Evolutionary conservation across 192 early-diverging fungal species (phyloP).

Genomic region (Entomortierella lignicola): DNA sequence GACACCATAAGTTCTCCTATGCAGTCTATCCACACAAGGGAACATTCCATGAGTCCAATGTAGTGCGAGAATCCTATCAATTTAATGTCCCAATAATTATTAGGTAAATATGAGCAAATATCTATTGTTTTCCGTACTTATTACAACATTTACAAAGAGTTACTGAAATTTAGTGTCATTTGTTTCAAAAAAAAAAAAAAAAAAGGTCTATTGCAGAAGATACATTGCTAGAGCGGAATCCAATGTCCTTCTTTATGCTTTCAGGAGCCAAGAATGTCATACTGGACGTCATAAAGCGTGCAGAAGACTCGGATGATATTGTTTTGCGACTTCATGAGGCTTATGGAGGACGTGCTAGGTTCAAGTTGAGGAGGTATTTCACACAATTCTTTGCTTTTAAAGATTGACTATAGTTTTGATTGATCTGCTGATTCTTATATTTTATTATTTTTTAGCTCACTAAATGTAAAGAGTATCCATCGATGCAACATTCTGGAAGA

Average conservation of each 20-base stretch:
- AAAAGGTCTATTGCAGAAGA: conserved; percentile 27
- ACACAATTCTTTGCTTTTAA: conserved; percentile 7
- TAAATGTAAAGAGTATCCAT: conserved; percentile 61
- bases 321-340: conserved; percentile 92
- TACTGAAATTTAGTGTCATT: too few relatives aligned
- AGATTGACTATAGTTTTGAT: too few relatives aligned
- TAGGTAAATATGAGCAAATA: conserved; percentile 36
- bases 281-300: conserved; percentile 91
- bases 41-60: conserved; percentile 82
- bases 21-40: conserved; percentile 91
- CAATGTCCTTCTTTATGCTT: conserved; percentile 55
- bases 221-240: neutral
- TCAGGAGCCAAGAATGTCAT: conserved; percentile 78
- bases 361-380: conserved; percentile 63
- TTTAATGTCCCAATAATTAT: conserved; percentile 87
- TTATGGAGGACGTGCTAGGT: conserved; percentile 84
- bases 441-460: conserved; percentile 50
- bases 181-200: too few relatives aligned
- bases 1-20: conserved; percentile 86
- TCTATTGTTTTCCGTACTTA: neutral
- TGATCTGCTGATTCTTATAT: neutral
- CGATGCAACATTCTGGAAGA: conserved; percentile 89
- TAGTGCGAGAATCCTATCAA: conserved; percentile 89
- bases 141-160: too few relatives aligned
- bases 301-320: conserved; percentile 81